Base-by-base conservation (phyloP, 2,329 filamentous ascomycete species). In the Setomelanomma holmii region DNA sequence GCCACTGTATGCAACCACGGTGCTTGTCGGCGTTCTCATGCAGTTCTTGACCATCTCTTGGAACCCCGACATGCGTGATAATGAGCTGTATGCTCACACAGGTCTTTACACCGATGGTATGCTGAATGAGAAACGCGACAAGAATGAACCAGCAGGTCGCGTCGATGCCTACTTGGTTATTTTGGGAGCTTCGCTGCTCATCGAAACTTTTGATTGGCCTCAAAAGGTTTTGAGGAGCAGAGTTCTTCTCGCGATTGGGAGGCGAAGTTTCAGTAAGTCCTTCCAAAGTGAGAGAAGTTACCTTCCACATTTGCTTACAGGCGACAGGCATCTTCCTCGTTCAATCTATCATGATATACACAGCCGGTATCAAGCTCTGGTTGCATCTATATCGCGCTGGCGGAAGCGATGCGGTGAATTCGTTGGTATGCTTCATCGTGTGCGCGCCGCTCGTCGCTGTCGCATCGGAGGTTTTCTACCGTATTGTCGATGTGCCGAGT, bases 281-380 rank as follows among this genome's bases (percentile, higher is more conserved):
- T 30, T 6, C 14, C 5, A 14, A 30, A 30, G 5, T 30, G 2
- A 2, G 10, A 10, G 3, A 6, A 30, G n/a, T n/a, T n/a, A n/a
- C n/a, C n/a, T n/a, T 6, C 10, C 27, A 30, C 27, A 30, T 14
- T 3, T 63, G 30, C 39, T 45, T 19, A 33, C 36, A 22, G 34
- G 12, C 39, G 7, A 11, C 12, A 76, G 74, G 73, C 58, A 76
- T 67, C 55, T 76, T 76, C 52, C 65, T 76, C 22, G 55, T 72
- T 8, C 74, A 76, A 50, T 62, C 63, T 17, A 71, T 69, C 46
- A 61, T 77, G 21, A 64, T 74, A 34, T 78, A 77, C 60, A 71
- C 69, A 1, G 62, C 68, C 4, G 75, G 74, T 48, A 75, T 78
- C 56, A 72, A 69, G 40, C 46, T 69, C 12, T 73, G 87, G 84